Evolutionary conservation across 78 protist species (phyloP).

Genomic region (Cavenderia fasciculata): DNA sequence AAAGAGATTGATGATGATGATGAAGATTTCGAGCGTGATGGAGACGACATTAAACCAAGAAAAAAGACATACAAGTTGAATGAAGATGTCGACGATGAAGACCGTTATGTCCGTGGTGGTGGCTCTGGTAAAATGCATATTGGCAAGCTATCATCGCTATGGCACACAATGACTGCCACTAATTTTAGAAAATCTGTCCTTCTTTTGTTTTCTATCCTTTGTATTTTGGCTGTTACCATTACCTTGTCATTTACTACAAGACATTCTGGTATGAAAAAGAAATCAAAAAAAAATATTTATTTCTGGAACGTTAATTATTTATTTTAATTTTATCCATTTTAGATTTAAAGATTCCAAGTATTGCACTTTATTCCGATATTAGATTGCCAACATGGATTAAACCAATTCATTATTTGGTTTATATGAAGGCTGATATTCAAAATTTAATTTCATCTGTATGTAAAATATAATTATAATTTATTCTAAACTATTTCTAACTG

Average conservation of each 20-base stretch:
- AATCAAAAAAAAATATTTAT: neutral
- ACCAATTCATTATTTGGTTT: slow-evolving; percentile 60
- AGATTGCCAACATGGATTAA: slow-evolving; percentile 38
- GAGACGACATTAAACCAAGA: slow-evolving; percentile 1
- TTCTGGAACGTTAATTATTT: neutral
- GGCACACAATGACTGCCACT: neutral
- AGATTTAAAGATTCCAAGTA: neutral
- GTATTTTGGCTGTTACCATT: slow-evolving; percentile 13
- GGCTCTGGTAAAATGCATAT: neutral
- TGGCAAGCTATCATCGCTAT: neutral
- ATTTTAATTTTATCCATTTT: neutral
- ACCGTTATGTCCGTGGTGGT: neutral
- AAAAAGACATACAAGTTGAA: neutral
- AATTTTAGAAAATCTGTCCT: slow-evolving; percentile 23
- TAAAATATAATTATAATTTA: too few species aligned
- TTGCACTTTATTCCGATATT: slow-evolving; percentile 4
- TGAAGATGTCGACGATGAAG: neutral
- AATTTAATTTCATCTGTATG: too few species aligned
- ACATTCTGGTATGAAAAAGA: neutral
- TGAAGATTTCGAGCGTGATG: slow-evolving; percentile 34
- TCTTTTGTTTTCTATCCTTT: neutral
- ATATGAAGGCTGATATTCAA: slow-evolving; percentile 16
- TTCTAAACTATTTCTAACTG: too few species aligned
- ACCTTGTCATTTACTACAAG: neutral
- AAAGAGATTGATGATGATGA: slow-evolving; percentile 26